phyloP scores from a whole-genome alignment of 306 rosid species.

The Quercus aquifolioides region DNA sequence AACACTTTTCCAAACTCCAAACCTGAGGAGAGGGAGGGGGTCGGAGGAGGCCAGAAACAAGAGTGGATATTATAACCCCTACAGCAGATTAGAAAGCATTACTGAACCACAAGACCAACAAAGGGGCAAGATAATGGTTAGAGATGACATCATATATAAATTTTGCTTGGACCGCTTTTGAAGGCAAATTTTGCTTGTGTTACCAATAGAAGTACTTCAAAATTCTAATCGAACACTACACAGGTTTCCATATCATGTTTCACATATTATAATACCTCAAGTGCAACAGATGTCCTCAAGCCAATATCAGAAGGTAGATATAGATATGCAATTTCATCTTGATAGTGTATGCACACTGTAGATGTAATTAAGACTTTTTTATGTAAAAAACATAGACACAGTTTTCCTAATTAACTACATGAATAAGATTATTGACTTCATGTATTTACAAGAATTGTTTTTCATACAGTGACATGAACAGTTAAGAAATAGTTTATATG shows the following conservation, averaged over 20 bases:
- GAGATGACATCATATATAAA: not conserved
- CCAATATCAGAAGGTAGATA: not conserved
- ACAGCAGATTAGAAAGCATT: not conserved
- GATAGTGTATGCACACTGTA: not conserved
- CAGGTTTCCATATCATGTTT: not conserved
- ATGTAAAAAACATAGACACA: not conserved
- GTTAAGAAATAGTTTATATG: not conserved
- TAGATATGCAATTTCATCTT: not conserved
- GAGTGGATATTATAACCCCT: not conserved
- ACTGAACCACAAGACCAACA: not conserved
- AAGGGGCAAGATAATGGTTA: not conserved
- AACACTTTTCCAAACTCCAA: not conserved
- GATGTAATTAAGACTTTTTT: not conserved
- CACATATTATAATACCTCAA: not conserved
- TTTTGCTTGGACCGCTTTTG: not conserved
- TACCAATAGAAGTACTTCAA: not conserved
- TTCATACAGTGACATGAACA: not conserved
- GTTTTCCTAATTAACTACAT: not conserved
- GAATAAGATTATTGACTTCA: not conserved
- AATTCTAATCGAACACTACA: not conserved
- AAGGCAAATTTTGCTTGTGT: not conserved
- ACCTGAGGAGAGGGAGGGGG: not conserved
- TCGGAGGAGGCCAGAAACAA: not conserved
- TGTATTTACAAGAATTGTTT: not conserved
- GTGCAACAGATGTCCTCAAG: not conserved